Base-by-base conservation (phyloP, 2,329 filamentous ascomycete genomes). In the Sclerotinia spermophila region DNA sequence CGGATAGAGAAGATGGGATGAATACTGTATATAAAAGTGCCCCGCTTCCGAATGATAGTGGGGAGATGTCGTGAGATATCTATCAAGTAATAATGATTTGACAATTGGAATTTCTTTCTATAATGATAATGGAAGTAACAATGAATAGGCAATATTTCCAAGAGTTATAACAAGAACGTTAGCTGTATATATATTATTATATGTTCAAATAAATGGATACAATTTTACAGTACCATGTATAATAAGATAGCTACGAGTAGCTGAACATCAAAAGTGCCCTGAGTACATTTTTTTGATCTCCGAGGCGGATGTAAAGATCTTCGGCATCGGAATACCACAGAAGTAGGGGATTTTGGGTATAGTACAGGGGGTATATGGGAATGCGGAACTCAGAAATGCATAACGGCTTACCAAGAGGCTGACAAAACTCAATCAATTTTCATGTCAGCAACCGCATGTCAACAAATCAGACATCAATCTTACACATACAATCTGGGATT, bases 381-480 rank as follows among this genome's bases (percentile, higher is more conserved):
- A 17, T 27, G n/a, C 59, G 17, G 45, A 66, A 11, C 24, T 17
- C 42, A 35, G 30, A 27, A 48, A n/a, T 48, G 44, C 42, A 51
- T 27, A 51, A 27, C 3, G 61, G 61, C 42, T 64, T 30, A 48
- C 60, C 19, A 40, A 60, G 40, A 69, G 70, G 73, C 73, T 74
- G 68, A 73, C 64, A 56, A 61, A 71, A 67, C 24, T 45, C 24
- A 68, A 59, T 70, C 13, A 48, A 70, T 71, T 73, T 68, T 64
- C 67, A 60, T 71, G 73, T 74, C 73, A 74, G 73, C 73, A 72
- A 51, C 68, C 27, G 69, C 21, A n/a, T 13, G n/a, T 62, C 56
- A 51, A 15, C 64, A 67, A 67, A 67, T 67, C 64, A 67, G 21
- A 30, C 19, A 21, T n/a, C n/a, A 30, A 42, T 19, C 5, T 44